A percentile compares a stretch with the other conserved stretches of the same genome.
phyloP scores from a whole-genome alignment of 2,329 filamentous ascomycete species.

The Epichloe gansuensis region DNA sequence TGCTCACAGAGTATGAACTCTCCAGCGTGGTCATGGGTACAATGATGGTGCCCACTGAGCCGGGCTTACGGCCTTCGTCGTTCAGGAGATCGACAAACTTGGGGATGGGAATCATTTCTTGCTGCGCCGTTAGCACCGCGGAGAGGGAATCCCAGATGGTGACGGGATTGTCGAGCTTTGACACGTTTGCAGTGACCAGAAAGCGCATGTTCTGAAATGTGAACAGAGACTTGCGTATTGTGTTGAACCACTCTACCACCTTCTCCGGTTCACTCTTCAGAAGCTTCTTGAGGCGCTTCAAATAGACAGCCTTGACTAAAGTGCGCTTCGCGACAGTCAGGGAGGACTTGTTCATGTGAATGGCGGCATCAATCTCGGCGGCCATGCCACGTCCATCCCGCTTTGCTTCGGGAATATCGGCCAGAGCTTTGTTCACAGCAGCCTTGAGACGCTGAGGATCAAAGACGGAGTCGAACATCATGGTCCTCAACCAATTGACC shows the following conservation, averaged over 20 bases:
- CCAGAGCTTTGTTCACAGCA: conserved; percentile 65
- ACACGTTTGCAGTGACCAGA: conserved; percentile 70
- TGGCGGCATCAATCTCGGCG: conserved; percentile 56
- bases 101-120: conserved; percentile 55
- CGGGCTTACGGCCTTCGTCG: conserved; percentile 59
- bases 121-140: conserved; percentile 22
- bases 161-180: conserved; percentile 60
- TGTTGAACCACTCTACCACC: conserved; percentile 66
- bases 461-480: conserved; percentile 83
- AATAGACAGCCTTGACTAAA: conserved; percentile 74
- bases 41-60: conserved; percentile 60
- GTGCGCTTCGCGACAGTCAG: conserved; percentile 66
- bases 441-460: conserved; percentile 55
- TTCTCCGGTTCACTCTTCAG: conserved; percentile 62
- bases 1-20: conserved; percentile 75
- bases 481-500: conserved; percentile 70
- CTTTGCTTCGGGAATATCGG: conserved; percentile 86
- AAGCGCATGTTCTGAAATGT: conserved; percentile 75
- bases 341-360: conserved; percentile 67
- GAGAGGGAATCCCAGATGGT: conserved; percentile 57
- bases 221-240: conserved; percentile 63
- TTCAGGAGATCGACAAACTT: conserved; percentile 60
- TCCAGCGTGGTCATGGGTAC: conserved; percentile 88
- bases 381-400: conserved; percentile 64
- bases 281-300: conserved; percentile 73